phyloP scores from a whole-genome alignment of 2,329 filamentous ascomycete species.

The Bipolaris cookei region DNA sequence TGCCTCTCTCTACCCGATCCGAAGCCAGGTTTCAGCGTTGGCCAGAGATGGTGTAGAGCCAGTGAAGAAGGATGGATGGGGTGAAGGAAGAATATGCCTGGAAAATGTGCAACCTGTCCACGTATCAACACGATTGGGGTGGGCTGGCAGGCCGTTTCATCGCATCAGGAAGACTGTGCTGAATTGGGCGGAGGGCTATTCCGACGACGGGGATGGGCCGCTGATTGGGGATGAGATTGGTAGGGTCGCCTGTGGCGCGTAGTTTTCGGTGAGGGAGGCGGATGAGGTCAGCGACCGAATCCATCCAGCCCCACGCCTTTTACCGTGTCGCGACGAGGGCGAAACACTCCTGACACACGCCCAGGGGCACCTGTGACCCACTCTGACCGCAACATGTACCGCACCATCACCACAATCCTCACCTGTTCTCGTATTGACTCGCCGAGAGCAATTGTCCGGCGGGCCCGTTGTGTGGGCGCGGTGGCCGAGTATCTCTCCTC shows the following conservation, averaged over 20 bases:
- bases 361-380: slow-evolving; percentile 27
- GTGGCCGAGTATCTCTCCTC: slow-evolving; percentile 13
- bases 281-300: slow-evolving; percentile 19
- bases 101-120: slow-evolving; percentile 20
- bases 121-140: slow-evolving; percentile 20
- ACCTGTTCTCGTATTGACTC: slow-evolving; percentile 26
- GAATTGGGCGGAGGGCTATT: slow-evolving; percentile 1
- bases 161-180: slow-evolving; percentile 9
- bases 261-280: slow-evolving; percentile 12
- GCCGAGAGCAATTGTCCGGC: slow-evolving; percentile 14
- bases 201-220: background rate
- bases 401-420: slow-evolving; percentile 31
- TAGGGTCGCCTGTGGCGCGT: slow-evolving; percentile 16
- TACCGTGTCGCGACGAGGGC: slow-evolving; percentile 30
- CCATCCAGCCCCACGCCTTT: slow-evolving; percentile 18
- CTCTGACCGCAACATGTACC: slow-evolving; percentile 29
- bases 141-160: slow-evolving; percentile 13
- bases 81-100: slow-evolving; percentile 20
- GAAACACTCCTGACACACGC: slow-evolving; percentile 36
- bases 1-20: slow-evolving; percentile 35
- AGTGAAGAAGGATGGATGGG: slow-evolving; percentile 26
- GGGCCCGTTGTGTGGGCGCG: slow-evolving; percentile 13
- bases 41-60: slow-evolving; percentile 33
- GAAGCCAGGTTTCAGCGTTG: slow-evolving; percentile 36
- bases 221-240: slow-evolving; percentile 18